Percentiles rank a stretch among this genome's conserved stretches.
These are phyloP conservation scores for Imleria badia DNA, from an alignment of 768 basidiomycete genomes.

Conservation along the genomic window DNA sequence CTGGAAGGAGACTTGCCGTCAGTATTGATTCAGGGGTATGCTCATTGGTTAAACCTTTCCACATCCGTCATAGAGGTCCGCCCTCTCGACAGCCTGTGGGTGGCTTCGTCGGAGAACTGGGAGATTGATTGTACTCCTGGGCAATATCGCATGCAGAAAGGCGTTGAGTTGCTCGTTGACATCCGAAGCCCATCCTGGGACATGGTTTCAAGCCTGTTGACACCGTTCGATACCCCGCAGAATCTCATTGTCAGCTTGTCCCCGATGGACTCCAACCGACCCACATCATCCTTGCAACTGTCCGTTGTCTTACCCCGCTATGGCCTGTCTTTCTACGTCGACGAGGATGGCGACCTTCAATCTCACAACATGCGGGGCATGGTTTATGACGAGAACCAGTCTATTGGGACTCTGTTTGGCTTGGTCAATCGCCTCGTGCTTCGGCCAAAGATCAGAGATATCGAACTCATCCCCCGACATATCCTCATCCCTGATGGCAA, in stretches of 20 bases:
- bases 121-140: constrained; percentile 11
- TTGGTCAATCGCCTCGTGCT: constrained; percentile 41
- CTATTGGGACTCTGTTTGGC: constrained; percentile 45
- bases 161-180: constrained; percentile 21
- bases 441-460: constrained; percentile 21
- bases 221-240: constrained; percentile 22
- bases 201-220: constrained; percentile 27
- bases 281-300: constrained; percentile 11
- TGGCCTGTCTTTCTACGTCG: constrained; percentile 40
- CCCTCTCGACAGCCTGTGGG: constrained; percentile 26
- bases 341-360: constrained; percentile 33
- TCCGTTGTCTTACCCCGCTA: constrained; percentile 40
- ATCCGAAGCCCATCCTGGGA: constrained; percentile 26
- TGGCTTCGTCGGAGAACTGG: constrained; percentile 29
- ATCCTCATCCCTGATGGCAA: constrained; percentile 43
- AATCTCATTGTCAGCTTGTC: constrained; percentile 23
- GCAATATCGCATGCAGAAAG: constrained; percentile 8
- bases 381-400: constrained; percentile 43
- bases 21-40: constrained; percentile 20
- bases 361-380: constrained; percentile 42
- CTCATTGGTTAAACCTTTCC: constrained; percentile 34
- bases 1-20: constrained; percentile 27
- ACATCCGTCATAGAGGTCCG: constrained; percentile 28
- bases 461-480: constrained; percentile 12
- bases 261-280: neutral